Base-by-base conservation (phyloP, 371 early-diverging fungal species). In the Apophysomyces trapeziformis region DNA sequence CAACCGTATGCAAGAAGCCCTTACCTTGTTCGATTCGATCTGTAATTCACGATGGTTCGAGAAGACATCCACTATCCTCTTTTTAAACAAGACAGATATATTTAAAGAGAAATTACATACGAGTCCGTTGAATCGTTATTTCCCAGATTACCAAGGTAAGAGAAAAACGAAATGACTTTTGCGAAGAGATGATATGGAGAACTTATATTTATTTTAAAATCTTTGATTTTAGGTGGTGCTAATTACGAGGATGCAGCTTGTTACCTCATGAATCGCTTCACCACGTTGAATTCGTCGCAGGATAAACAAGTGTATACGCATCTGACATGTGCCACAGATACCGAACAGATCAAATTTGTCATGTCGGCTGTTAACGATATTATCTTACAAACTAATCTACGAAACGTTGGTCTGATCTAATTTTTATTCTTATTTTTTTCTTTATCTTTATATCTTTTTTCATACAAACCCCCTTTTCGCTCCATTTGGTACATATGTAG, bases 1-100 rank as follows among this genome's bases (percentile, higher is more conserved):
- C 80, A 97, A 97, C 79, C 93, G 98, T 58, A 95, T 98, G 94
- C 89, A 92, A 67, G 93, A 90, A 65, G 83, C 88, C 6, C 65
- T 88, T 38, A 85, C 89, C 3, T 76, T 90, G 7, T 90, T 90
- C 70, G 89, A 90, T 64, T 90, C 91, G n/a, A 89, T 93, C 70
- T 89, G 89, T 76, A 93, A 93, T 69, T 83, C 83, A 21, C 77
- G 89, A 61, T 92, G 92, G 92, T 92, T 93, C 70, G 77, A 84
- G 56, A 85, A 89, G 65, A 92, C 92, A 9, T 89, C 89, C 8
- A 89, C 91, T 54, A 92, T 93, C 69, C 80, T 93, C 1, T 93
- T 93, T 75, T 70, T 93, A 61, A 93, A 93, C 80, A 93, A 93
- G 75, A 89, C 90, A 68, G 94, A 93, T 71, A 71, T 92, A 35